Percentiles rank a stretch among this genome's conserved stretches.
phyloP scores from a whole-genome alignment of 1,284 basidiomycete genomes.

The Trichosporon asahii region DNA sequence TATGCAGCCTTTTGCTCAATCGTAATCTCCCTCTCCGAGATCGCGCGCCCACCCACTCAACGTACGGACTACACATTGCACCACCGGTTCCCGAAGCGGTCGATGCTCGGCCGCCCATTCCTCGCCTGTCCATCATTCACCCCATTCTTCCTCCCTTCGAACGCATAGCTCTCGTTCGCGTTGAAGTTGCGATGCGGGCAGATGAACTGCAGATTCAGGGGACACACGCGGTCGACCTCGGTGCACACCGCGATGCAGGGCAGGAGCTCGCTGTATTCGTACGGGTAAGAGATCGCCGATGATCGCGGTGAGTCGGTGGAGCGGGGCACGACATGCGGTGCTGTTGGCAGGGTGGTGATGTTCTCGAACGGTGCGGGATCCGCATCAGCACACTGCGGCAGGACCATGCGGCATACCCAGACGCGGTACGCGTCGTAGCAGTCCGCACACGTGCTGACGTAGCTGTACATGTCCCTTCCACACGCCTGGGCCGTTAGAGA shows the following conservation, averaged over 20 bases:
- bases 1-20: background rate
- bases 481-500: slow-evolving; percentile 66
- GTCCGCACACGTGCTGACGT: slow-evolving; percentile 69
- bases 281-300: slow-evolving; percentile 27
- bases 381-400: slow-evolving; percentile 63
- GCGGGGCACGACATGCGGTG: slow-evolving; percentile 51
- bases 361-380: slow-evolving; percentile 39
- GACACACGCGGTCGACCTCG: slow-evolving; percentile 69
- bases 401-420: slow-evolving; percentile 71
- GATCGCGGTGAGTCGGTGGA: slow-evolving; percentile 51
- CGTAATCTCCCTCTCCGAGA: no score
- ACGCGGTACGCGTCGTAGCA: slow-evolving; percentile 70
- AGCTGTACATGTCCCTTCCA: slow-evolving; percentile 75
- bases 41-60: no score
- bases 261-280: slow-evolving; percentile 61
- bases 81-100: slow-evolving; percentile 75
- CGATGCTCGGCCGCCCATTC: slow-evolving; percentile 59
- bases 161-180: slow-evolving; percentile 66
- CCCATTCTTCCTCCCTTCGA: slow-evolving; percentile 59
- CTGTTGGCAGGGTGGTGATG: slow-evolving; percentile 39
- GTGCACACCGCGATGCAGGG: slow-evolving; percentile 77
- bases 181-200: slow-evolving; percentile 66
- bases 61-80: slow-evolving; percentile 63
- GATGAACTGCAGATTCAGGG: slow-evolving; percentile 65
- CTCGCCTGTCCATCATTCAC: slow-evolving; percentile 52